Conservation (phyloP, 805 yeast species). For the Candida xyloterini region DNA sequence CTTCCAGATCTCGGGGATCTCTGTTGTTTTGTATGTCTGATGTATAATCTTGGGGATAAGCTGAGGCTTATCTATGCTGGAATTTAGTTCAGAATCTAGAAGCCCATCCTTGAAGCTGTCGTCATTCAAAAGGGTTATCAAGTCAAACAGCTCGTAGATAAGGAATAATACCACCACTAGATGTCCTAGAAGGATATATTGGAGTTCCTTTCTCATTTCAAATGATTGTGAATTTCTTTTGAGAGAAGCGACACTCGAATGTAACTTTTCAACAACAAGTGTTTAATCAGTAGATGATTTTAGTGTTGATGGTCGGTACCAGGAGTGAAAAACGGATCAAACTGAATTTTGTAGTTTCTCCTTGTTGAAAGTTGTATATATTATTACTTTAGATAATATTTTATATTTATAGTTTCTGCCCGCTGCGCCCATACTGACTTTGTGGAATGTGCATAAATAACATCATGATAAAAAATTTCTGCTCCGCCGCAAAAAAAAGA, state of each 20-base stretch:
- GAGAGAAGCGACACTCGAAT: not conserved
- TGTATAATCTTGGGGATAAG: conserved; percentile 88
- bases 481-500: conserved; percentile 4
- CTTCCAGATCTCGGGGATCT: conserved; percentile 79
- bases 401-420: conserved; percentile 5
- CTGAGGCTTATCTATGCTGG: conserved; percentile 43
- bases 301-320: too few species aligned
- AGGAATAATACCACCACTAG: conserved; percentile 49
- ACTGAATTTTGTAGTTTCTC: too few species aligned
- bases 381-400: not conserved
- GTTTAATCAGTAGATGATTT: not conserved
- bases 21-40: conserved; percentile 81
- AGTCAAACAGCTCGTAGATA: conserved; percentile 64
- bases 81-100: conserved; percentile 55
- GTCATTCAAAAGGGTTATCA: conserved; percentile 71
- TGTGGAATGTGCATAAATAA: conserved; percentile 6
- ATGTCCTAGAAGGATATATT: conserved; percentile 59
- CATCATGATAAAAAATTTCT: conserved; percentile 9
- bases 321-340: too few species aligned
- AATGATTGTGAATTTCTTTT: conserved; percentile 6
- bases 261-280: conserved; percentile 1
- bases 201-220: conserved; percentile 62
- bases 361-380: not conserved
- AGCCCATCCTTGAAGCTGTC: conserved; percentile 66
- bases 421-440: conserved; percentile 11